Evolutionary conservation across 225 moss, liverwort and hornwort genomes (phyloP).

Genomic region (Physcomitrellopsis africana): DNA sequence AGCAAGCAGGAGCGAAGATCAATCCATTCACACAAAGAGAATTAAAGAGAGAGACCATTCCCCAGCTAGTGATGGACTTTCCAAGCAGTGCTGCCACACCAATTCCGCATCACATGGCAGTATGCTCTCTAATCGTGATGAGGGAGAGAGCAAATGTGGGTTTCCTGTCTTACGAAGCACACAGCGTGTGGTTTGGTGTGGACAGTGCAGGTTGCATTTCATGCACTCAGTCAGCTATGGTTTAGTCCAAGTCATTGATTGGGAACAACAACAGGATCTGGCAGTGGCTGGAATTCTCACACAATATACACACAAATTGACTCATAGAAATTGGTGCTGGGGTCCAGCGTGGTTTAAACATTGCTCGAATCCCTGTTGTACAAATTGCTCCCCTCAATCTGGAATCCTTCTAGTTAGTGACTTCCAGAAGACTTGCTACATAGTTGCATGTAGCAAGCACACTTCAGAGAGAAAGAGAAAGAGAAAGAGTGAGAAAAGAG

Average conservation of each 20-base stretch:
- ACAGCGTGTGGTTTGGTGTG: no score
- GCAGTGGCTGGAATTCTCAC: no score
- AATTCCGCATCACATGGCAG: no score
- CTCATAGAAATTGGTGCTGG: constrained; percentile 31
- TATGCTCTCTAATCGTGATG: not conserved
- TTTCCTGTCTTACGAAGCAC: no score
- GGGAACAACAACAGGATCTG: no score
- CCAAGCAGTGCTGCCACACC: no score
- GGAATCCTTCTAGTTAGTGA: constrained; percentile 18
- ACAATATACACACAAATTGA: not conserved
- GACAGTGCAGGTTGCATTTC: no score
- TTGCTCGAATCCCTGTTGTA: constrained; percentile 26
- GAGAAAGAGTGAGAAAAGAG: not conserved
- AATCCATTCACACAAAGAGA: no score
- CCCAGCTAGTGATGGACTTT: not conserved
- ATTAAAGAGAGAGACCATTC: not conserved
- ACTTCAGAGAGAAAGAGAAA: not conserved
- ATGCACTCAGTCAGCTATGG: no score
- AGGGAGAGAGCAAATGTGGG: not conserved
- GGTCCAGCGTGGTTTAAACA: constrained; percentile 32
- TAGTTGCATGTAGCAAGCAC: constrained; percentile 26
- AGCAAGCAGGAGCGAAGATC: no score
- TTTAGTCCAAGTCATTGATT: no score
- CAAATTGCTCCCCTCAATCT: constrained; percentile 23
- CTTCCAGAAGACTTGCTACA: constrained; percentile 19